Evolutionary conservation across 2,329 filamentous ascomycete genomes (phyloP), one percentile per base, ranked within the genome.

Genomic region (Cadophora sp.): DNA sequence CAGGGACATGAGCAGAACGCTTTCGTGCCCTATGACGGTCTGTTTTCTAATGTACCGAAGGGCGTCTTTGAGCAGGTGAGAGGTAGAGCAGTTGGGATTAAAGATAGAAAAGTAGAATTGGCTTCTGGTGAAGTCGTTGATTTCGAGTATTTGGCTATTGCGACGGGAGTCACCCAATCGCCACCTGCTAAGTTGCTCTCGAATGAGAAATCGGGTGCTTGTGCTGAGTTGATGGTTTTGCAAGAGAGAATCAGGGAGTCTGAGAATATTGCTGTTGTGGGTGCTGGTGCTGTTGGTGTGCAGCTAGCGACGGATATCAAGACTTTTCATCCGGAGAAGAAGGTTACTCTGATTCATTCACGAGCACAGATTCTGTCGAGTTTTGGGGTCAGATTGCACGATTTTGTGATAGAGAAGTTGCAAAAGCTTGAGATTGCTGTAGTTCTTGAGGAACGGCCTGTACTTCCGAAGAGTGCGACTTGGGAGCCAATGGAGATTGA

Each of bases 271-370:
- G 77, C 77, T 3, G 66, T 81, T 20, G 67, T 81, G 3, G 83
- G 83, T 6, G 83, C 80, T 4, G 83, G 83, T 1, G 80, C 83
- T 2, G 83, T 84, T 0, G 83, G 84, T 0, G 80, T 85, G 0
- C 79, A 85, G 72, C 73, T 85, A 58, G 81, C 82, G 0, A 77
- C 79, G 0, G 84, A 86, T 72, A 79, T 82, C 41, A 84, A 84
- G 71, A 77, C 77, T 14, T 73, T 79, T 1, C 83, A 80, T 71
- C 81, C 81, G 0, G 77, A 80, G 4, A 85, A 85, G 68, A 73
- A 76, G 1, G 81, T 85, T 1, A 80, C 79, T 0, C 73, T 85
- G 4, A 73, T 86, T 0, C 83, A 85, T 73, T 86, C 83, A 1
- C 74, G 83, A 18, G 70, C 73, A 1, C 72, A 72, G 3, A 58